Conservation (phyloP, 805 yeast species). For the Nakazawaea ernobii region DNA sequence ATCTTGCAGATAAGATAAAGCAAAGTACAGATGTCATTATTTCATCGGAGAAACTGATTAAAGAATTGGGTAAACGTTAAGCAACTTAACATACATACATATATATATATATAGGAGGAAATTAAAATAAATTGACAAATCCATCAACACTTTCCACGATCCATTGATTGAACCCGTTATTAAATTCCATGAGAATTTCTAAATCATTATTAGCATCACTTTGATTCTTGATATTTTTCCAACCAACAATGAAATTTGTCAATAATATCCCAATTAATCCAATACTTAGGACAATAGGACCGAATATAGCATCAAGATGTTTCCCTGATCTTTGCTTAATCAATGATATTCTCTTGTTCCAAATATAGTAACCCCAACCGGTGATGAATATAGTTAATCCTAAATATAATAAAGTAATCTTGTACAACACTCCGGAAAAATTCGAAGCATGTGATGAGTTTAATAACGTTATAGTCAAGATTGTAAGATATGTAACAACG, state of each 20-base stretch:
- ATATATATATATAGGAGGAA: too few species aligned
- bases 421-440: slow-evolving; percentile 56
- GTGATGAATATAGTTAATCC: slow-evolving; percentile 78
- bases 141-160: slow-evolving; percentile 2
- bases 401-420: slow-evolving; percentile 75
- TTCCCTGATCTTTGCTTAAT: slow-evolving; percentile 79
- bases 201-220: not conserved
- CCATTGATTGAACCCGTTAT: slow-evolving; percentile 6
- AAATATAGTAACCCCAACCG: slow-evolving; percentile 82
- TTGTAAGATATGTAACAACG: slow-evolving; percentile 77
- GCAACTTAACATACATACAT: not conserved
- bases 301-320: slow-evolving; percentile 85
- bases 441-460: slow-evolving; percentile 66
- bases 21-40: slow-evolving; percentile 47
- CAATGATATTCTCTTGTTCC: slow-evolving; percentile 60
- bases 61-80: slow-evolving; percentile 20
- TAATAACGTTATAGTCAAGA: slow-evolving; percentile 80
- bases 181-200: not conserved
- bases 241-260: slow-evolving; percentile 69
- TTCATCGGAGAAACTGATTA: slow-evolving; percentile 39
- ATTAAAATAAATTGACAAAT: slow-evolving; percentile 10
- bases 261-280: slow-evolving; percentile 63
- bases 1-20: slow-evolving; percentile 62
- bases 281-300: slow-evolving; percentile 75
- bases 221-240: slow-evolving; percentile 28